A percentile compares a stretch with the other conserved stretches of the same genome.
Conservation (phyloP, 140 eudicot genomes). For the Oenanthe javanica region DNA sequence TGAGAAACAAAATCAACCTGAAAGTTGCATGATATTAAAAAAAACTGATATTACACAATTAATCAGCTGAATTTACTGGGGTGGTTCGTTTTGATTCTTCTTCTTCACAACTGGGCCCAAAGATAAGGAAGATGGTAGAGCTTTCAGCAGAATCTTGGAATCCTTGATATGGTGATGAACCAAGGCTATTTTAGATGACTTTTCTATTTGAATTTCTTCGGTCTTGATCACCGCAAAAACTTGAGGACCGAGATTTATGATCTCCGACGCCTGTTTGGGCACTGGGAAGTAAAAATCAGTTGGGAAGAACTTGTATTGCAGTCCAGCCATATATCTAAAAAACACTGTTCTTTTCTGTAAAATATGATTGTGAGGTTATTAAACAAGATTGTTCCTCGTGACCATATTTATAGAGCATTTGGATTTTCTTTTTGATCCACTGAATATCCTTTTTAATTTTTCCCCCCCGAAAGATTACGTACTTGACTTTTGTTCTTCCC, state of each 20-base stretch:
- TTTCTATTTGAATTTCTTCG: neutral
- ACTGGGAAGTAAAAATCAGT: constrained; percentile 5
- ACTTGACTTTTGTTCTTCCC: neutral
- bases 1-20: neutral
- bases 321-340: neutral
- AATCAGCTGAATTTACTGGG: neutral
- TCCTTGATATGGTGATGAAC: neutral
- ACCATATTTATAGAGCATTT: neutral
- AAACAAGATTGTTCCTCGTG: neutral
- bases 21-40: neutral
- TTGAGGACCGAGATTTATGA: neutral
- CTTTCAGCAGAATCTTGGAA: neutral
- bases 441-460: neutral
- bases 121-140: neutral
- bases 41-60: neutral
- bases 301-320: constrained; percentile 3
- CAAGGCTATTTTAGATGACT: neutral
- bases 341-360: neutral
- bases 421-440: neutral
- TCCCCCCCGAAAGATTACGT: neutral
- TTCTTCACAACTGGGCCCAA: neutral
- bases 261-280: neutral
- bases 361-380: neutral
- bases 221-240: neutral
- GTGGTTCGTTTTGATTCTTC: neutral